Evolutionary conservation across 352 stramenopile species (phyloP).

Genomic region (Globisporangium uncinulatum): DNA sequence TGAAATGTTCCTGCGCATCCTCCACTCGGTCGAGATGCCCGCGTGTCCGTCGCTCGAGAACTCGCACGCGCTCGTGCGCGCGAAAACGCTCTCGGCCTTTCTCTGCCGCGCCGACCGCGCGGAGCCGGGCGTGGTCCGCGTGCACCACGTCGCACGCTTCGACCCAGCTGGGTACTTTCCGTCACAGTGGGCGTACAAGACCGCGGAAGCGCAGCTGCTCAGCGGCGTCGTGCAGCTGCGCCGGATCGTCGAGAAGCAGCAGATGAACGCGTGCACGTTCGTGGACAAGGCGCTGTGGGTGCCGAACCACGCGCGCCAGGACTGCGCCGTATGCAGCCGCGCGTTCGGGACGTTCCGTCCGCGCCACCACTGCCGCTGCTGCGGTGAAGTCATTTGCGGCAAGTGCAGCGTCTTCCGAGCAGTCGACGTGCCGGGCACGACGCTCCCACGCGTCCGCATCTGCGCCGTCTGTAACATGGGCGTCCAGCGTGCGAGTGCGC

Average conservation of each 20-base stretch:
- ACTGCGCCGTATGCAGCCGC: slow-evolving; percentile 72
- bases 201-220: slow-evolving; percentile 73
- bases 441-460: slow-evolving; percentile 78
- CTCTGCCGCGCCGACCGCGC: slow-evolving; percentile 76
- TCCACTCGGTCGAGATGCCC: slow-evolving; percentile 75
- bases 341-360: slow-evolving; percentile 74
- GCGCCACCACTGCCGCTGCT: slow-evolving; percentile 82
- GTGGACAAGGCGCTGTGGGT: slow-evolving; percentile 83
- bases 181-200: slow-evolving; percentile 79
- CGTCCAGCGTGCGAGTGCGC: slow-evolving; percentile 46
- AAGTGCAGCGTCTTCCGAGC: slow-evolving; percentile 82
- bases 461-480: slow-evolving; percentile 84
- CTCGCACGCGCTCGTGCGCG: slow-evolving; percentile 81
- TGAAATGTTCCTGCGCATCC: slow-evolving; percentile 80
- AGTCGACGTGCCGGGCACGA: slow-evolving; percentile 78
- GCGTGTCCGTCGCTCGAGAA: slow-evolving; percentile 83
- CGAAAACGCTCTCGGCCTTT: slow-evolving; percentile 67
- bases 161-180: slow-evolving; percentile 76
- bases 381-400: slow-evolving; percentile 84
- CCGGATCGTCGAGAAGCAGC: slow-evolving; percentile 79
- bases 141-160: slow-evolving; percentile 77
- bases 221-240: slow-evolving; percentile 74
- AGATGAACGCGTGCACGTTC: slow-evolving; percentile 83
- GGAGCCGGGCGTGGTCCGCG: slow-evolving; percentile 60
- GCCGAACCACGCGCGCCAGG: slow-evolving; percentile 59